These are phyloP conservation scores for Pyronema domesticum DNA, from an alignment of 495 filamentous ascomycete species.

Conservation along the genomic window DNA sequence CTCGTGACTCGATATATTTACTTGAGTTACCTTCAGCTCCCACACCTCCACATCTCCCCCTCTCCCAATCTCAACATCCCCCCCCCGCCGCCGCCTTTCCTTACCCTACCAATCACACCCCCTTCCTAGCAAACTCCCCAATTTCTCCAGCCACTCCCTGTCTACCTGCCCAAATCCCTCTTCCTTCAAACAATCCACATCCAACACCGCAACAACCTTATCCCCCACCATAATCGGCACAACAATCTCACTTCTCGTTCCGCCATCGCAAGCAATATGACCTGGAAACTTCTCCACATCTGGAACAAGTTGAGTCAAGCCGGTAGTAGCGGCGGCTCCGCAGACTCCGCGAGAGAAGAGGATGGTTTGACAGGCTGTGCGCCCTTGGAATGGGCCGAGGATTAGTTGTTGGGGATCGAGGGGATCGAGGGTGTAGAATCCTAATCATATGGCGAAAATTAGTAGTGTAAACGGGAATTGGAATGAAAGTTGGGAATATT, in stretches of 20 bases:
- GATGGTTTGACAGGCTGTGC: constrained; percentile 72
- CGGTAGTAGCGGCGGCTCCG: constrained; percentile 50
- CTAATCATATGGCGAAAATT: no score
- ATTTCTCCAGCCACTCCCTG: constrained; percentile 44
- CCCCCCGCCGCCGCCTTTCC: no score
- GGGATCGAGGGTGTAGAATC: constrained; percentile 68
- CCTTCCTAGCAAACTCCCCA: constrained; percentile 46
- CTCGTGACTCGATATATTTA: no score
- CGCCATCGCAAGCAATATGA: constrained; percentile 81
- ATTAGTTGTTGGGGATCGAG: constrained; percentile 42
- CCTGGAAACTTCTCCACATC: constrained; percentile 38
- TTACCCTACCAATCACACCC: constrained; percentile 64
- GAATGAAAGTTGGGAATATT: constrained; percentile 2
- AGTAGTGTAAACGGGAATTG: no score
- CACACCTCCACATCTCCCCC: no score
- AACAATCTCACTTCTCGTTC: constrained; percentile 74
- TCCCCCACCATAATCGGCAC: constrained; percentile 45
- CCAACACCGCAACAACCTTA: constrained; percentile 71
- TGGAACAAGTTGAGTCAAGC: constrained; percentile 49
- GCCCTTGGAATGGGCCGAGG: constrained; percentile 71
- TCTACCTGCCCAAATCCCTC: constrained; percentile 65
- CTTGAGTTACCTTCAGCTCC: no score
- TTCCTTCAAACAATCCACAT: constrained; percentile 59
- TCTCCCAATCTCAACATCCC: no score
- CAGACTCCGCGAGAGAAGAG: constrained; percentile 66